These are phyloP conservation scores for Pochonia chlamydosporia DNA, from an alignment of 2,329 filamentous ascomycete genomes.

Conservation along the genomic window DNA sequence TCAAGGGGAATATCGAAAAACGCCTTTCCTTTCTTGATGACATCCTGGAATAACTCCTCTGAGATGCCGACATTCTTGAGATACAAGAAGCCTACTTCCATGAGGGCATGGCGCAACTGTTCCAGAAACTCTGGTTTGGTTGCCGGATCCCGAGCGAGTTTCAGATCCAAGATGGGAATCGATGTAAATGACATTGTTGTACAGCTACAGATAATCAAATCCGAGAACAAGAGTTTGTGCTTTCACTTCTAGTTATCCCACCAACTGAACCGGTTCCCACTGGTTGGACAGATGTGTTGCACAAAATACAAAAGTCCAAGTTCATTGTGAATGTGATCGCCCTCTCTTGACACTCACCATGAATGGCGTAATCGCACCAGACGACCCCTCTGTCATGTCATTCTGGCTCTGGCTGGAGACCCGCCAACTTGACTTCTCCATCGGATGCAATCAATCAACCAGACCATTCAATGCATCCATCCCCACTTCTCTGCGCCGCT, in stretches of 20 bases:
- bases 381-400: background rate
- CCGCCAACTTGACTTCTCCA: background rate
- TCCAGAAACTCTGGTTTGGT: conserved; percentile 69
- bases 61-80: conserved; percentile 73
- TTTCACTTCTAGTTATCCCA: too few species aligned
- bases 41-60: conserved; percentile 56
- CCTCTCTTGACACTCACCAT: background rate
- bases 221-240: too few species aligned
- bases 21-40: conserved; percentile 60
- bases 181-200: conserved; percentile 65
- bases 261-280: background rate
- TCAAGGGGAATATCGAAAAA: conserved; percentile 74
- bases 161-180: conserved; percentile 73
- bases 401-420: background rate
- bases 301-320: background rate
- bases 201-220: too few species aligned
- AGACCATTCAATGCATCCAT: background rate
- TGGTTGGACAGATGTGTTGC: background rate
- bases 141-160: conserved; percentile 53
- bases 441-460: too few species aligned
- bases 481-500: background rate
- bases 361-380: conserved; percentile 7
- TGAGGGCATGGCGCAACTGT: conserved; percentile 66
- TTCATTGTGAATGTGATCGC: background rate
- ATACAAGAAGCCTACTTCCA: conserved; percentile 87